phyloP scores from a whole-genome alignment of 345 rosid genomes.

The Physaria fendleri region DNA sequence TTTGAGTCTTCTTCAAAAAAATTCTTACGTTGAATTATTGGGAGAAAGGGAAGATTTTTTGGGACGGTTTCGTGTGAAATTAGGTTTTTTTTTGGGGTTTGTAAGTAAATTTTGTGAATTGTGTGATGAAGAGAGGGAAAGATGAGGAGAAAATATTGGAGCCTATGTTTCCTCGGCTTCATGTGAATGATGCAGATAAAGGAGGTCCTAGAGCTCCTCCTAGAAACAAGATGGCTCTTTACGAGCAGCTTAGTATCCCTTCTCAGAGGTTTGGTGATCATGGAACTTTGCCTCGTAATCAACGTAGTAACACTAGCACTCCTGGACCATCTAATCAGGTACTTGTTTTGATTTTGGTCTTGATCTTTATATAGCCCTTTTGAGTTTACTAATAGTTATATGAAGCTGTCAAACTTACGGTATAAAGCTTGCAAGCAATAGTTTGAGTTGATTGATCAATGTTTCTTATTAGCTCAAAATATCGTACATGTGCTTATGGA shows the following conservation, averaged over 20 bases:
- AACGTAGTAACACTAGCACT: constrained; percentile 25
- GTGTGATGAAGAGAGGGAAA: constrained; percentile 65
- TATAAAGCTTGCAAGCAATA: neutral
- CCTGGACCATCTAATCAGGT: constrained; percentile 61
- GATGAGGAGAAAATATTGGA: constrained; percentile 61
- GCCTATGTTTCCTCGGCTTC: constrained; percentile 91
- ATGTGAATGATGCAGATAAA: constrained; percentile 83
- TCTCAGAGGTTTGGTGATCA: constrained; percentile 60
- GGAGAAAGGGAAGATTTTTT: neutral
- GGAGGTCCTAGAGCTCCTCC: constrained; percentile 99
- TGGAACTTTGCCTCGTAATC: constrained; percentile 32
- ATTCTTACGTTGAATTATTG: neutral
- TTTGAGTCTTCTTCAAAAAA: neutral
- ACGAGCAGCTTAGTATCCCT: constrained; percentile 85
- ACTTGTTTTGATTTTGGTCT: neutral
- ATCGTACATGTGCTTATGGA: neutral
- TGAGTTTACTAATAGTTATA: neutral
- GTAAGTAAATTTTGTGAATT: neutral
- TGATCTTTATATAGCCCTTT: neutral
- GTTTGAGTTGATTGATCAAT: neutral
- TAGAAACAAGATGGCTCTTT: constrained; percentile 98
- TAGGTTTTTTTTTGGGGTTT: constrained; percentile 10
- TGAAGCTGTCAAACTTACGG: neutral
- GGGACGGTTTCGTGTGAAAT: neutral
- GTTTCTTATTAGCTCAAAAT: neutral